Base-by-base conservation (phyloP, 306 rosid genomes). In the Morella rubra region DNA sequence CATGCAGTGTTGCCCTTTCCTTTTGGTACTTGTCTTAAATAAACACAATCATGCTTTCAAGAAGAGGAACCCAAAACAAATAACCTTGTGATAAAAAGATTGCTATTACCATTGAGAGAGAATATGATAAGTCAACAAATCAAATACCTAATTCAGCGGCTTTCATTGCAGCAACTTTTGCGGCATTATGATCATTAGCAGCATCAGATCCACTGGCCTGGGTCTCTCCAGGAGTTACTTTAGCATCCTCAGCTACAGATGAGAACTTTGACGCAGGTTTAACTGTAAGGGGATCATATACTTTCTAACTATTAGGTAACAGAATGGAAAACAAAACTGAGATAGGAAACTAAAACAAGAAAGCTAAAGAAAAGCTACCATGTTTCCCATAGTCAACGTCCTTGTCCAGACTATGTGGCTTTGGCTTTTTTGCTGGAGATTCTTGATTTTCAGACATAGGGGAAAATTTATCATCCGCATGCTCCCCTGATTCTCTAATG, bases 161-260 rank as follows among this genome's bases (percentile, higher is more conserved):
- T 86, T 88, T 92, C 89, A 95, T 89, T 19, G 99, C 99, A 15
- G 97, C 97, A 86, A 87, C 77, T 84, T 95, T 95, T 8, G 99
- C 97, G 78, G 88, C 90, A 83, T 88, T 87, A 37, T 88, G 12
- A 78, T 95, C 89, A 85, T 69, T 87, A 83, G 77, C 84, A 68
- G 45, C 56, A 51, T 86, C 88, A n/a, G 86, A 76, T 61, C 85
- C 89, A 80, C 81, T 77, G 76, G 80, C 74, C 84, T 83, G 80
- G 65, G 76, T 61, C 56, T 80, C 74, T 46, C 70, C 85, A 46
- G 50, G 55, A 81, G 77, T 82, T 82, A 73, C 44, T 82, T 86
- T 86, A 20, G 74, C 87, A 76, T 88, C 92, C 32, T 83, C 89
- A 75, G 87, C 67, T 68, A 79, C 72, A 77, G 80, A 82, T 80